A percentile compares a stretch with the other conserved stretches of the same genome.
Conservation (phyloP, 495 filamentous ascomycete genomes). For the Neurospora tetrasperma region DNA sequence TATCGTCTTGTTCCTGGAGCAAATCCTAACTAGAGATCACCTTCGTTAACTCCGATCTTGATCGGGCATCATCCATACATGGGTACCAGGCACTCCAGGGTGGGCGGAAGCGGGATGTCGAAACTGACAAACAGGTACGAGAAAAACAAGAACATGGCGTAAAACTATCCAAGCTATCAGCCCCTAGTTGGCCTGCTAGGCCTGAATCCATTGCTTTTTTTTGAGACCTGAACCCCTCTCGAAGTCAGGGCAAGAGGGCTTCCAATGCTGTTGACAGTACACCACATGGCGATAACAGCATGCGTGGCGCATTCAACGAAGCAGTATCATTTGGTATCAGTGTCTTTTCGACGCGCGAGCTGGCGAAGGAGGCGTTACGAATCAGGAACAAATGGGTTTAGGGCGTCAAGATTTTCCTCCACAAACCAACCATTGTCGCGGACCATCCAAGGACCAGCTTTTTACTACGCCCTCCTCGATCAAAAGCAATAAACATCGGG, state of each 20-base stretch:
- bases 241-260: neutral
- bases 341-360: neutral
- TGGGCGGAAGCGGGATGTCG: neutral
- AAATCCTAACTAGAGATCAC: neutral
- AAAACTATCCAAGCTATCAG: neutral
- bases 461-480: neutral
- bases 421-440: neutral
- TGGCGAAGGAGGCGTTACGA: neutral
- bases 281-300: neutral
- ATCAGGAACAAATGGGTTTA: neutral
- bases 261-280: neutral
- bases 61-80: neutral
- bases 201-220: neutral
- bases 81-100: neutral
- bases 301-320: neutral
- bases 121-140: neutral
- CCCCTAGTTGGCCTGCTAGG: neutral
- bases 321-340: neutral
- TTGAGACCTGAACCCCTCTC: neutral
- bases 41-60: neutral
- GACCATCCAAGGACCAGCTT: conserved; percentile 2
- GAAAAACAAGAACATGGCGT: neutral
- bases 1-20: neutral
- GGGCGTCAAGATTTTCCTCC: neutral
- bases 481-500: conserved; percentile 1